Evolutionary conservation across 495 filamentous ascomycete species (phyloP).

Genomic region (Neurospora tetrasperma): DNA sequence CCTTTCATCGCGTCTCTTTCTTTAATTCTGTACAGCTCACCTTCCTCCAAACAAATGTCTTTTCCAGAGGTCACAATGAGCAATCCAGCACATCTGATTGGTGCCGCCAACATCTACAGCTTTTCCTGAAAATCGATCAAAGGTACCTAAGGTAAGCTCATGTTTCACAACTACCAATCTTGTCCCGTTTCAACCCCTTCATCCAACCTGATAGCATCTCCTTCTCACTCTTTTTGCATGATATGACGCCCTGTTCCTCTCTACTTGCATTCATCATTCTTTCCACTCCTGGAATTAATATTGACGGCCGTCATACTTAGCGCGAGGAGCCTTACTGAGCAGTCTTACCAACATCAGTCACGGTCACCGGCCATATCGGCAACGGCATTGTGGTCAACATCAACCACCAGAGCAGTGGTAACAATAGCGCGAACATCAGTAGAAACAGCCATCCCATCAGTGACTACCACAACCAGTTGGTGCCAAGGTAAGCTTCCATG

Average conservation of each 20-base stretch:
- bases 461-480: too few species aligned
- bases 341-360: neutral
- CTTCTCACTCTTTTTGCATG: neutral
- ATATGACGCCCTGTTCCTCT: neutral
- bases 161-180: neutral
- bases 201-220: neutral
- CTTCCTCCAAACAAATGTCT: neutral
- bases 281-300: neutral
- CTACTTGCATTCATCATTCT: neutral
- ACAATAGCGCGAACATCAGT: too few species aligned
- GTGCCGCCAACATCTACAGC: neutral
- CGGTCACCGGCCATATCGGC: neutral
- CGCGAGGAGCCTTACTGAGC: neutral
- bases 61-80: neutral
- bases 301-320: neutral
- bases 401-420: too few species aligned
- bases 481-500: too few species aligned
- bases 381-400: neutral
- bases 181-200: neutral
- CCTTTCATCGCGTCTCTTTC: too few species aligned
- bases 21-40: neutral
- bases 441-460: too few species aligned
- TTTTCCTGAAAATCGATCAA: neutral
- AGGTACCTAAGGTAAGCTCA: neutral
- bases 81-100: neutral